These are phyloP conservation scores for Botrytis porri DNA, from an alignment of 2,329 filamentous ascomycete species.

Conservation along the genomic window DNA sequence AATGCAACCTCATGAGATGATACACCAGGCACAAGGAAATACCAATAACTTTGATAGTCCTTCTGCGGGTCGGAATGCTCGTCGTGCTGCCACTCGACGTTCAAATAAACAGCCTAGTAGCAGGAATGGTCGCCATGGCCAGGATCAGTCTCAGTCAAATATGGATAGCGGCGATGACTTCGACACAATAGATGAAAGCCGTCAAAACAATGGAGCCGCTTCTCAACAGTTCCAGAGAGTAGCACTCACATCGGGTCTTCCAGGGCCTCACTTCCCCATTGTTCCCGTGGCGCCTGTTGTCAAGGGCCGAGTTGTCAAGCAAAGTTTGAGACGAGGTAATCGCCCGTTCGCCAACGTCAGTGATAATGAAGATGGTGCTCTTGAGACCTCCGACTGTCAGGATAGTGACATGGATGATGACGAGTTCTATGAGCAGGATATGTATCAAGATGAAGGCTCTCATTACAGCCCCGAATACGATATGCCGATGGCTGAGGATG, in stretches of 20 bases:
- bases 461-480: neutral
- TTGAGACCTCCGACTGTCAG: neutral
- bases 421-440: neutral
- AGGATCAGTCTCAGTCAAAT: neutral
- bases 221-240: constrained; percentile 1
- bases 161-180: neutral
- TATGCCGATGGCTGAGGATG: neutral
- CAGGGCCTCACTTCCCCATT: neutral
- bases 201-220: neutral
- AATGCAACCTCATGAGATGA: neutral
- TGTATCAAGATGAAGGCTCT: neutral
- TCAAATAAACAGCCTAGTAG: neutral
- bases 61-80: neutral
- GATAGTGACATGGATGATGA: neutral
- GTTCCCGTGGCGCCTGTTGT: neutral
- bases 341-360: neutral
- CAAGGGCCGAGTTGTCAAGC: constrained; percentile 17
- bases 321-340: neutral
- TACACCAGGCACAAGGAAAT: neutral
- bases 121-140: neutral
- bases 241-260: neutral
- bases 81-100: neutral
- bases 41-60: neutral
- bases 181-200: neutral
- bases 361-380: neutral